Percentiles rank a stretch among this genome's conserved stretches.
These are phyloP conservation scores for Carpinus fangiana DNA, from an alignment of 306 rosid genomes.

Conservation along the genomic window DNA sequence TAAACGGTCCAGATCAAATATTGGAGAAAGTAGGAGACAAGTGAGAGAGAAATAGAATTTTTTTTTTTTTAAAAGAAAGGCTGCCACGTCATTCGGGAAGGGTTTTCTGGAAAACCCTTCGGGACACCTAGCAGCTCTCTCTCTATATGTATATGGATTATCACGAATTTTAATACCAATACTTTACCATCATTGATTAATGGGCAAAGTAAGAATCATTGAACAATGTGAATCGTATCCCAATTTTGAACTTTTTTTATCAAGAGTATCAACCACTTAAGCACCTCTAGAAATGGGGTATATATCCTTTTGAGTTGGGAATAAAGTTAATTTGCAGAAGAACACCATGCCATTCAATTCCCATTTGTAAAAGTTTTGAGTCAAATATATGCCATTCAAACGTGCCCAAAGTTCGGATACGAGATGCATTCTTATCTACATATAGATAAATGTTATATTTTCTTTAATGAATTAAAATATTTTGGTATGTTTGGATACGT, in stretches of 20 bases:
- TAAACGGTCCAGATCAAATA: too few species aligned
- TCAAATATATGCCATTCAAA: constrained; percentile 16
- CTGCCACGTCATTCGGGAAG: too few species aligned
- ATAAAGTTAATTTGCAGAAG: constrained; percentile 5
- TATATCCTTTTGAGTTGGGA: constrained; percentile 10
- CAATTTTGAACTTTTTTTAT: background rate
- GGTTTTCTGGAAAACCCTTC: too few species aligned
- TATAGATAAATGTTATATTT: background rate
- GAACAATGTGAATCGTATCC: background rate
- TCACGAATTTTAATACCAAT: too few species aligned
- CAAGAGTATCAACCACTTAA: background rate
- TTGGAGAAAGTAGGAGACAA: too few species aligned
- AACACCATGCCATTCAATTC: background rate
- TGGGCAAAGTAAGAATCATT: background rate
- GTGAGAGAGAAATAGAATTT: too few species aligned
- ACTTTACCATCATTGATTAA: too few species aligned
- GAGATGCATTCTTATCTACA: constrained; percentile 23
- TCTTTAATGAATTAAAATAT: too few species aligned
- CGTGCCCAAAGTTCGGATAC: background rate
- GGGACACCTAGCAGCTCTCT: too few species aligned
- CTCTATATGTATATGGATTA: too few species aligned
- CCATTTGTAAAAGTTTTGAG: background rate
- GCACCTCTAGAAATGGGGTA: background rate
- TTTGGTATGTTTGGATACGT: too few species aligned
- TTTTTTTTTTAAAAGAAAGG: too few species aligned